Conservation (phyloP, 179 eudicot genomes). For the Pouteria campechiana region DNA sequence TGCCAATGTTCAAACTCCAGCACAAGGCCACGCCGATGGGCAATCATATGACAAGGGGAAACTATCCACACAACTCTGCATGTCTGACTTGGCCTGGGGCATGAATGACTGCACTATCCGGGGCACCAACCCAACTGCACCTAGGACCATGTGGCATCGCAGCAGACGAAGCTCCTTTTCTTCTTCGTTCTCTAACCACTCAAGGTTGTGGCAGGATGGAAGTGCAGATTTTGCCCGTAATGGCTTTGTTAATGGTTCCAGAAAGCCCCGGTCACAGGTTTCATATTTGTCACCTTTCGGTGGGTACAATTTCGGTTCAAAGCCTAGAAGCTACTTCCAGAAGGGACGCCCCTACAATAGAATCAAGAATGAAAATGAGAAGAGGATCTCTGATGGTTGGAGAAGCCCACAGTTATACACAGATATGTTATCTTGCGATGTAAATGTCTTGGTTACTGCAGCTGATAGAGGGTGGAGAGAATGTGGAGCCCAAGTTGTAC, state of each 20-base stretch:
- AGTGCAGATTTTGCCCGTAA: slow-evolving; percentile 25
- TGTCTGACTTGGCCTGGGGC: slow-evolving; percentile 21
- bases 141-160: slow-evolving; percentile 29
- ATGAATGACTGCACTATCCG: slow-evolving; percentile 13
- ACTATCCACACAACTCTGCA: slow-evolving; percentile 6
- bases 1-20: slow-evolving; percentile 41
- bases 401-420: slow-evolving; percentile 32
- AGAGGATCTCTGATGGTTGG: slow-evolving; percentile 36
- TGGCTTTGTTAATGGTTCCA: slow-evolving; percentile 66
- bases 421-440: slow-evolving; percentile 60
- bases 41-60: slow-evolving; percentile 22
- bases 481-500: slow-evolving; percentile 63
- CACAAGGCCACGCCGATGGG: too few relatives aligned
- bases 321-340: slow-evolving; percentile 21
- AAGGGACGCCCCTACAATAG: slow-evolving; percentile 51
- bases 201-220: slow-evolving; percentile 32
- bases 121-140: slow-evolving; percentile 24
- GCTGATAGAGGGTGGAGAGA: slow-evolving; percentile 89
- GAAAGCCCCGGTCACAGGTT: slow-evolving; percentile 83
- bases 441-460: slow-evolving; percentile 51
- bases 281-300: slow-evolving; percentile 61
- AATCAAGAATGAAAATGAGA: slow-evolving; percentile 65
- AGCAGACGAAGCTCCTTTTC: slow-evolving; percentile 22
- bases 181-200: slow-evolving; percentile 21
- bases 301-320: slow-evolving; percentile 32